Evolutionary conservation across 495 filamentous ascomycete genomes (phyloP).

Genomic region (Neurospora intermedia): DNA sequence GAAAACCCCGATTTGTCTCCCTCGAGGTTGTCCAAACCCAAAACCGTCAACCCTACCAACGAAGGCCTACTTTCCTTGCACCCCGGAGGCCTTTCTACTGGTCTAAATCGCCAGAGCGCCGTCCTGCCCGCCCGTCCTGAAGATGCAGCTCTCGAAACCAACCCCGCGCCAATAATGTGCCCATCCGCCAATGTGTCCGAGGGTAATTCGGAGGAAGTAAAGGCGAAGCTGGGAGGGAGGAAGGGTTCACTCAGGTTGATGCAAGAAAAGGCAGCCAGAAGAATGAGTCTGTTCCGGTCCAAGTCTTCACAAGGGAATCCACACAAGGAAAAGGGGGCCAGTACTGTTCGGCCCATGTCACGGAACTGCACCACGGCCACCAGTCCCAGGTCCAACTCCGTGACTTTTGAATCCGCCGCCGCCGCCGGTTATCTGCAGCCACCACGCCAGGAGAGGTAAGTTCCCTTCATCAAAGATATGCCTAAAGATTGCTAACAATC

Average conservation of each 20-base stretch:
- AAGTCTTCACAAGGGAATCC: constrained; percentile 16
- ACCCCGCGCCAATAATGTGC: constrained; percentile 3
- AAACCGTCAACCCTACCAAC: constrained; percentile 31
- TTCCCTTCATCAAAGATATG: background rate
- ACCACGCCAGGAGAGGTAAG: constrained; percentile 15
- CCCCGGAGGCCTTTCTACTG: constrained; percentile 23
- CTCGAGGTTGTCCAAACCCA: constrained; percentile 41
- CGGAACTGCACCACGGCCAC: constrained; percentile 7
- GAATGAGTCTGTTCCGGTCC: constrained; percentile 25
- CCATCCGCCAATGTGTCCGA: constrained; percentile 3
- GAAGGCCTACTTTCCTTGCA: constrained; percentile 30
- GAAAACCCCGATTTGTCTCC: background rate
- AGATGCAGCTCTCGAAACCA: constrained; percentile 11
- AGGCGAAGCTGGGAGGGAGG: background rate
- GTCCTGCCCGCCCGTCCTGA: constrained; percentile 12
- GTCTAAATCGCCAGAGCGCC: constrained; percentile 15
- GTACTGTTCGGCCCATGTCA: constrained; percentile 8
- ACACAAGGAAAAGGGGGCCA: constrained; percentile 8
- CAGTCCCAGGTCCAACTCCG: constrained; percentile 18
- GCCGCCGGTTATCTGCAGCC: constrained; percentile 17
- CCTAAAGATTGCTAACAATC: constrained; percentile 5
- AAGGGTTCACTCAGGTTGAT: constrained; percentile 11
- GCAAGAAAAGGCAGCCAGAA: constrained; percentile 13
- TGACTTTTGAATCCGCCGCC: constrained; percentile 25
- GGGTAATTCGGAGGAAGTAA: constrained; percentile 1